A percentile compares a stretch with the other conserved stretches of the same genome.
phyloP scores from a whole-genome alignment of 2,329 filamentous ascomycete genomes.

The Neonectria punicea region DNA sequence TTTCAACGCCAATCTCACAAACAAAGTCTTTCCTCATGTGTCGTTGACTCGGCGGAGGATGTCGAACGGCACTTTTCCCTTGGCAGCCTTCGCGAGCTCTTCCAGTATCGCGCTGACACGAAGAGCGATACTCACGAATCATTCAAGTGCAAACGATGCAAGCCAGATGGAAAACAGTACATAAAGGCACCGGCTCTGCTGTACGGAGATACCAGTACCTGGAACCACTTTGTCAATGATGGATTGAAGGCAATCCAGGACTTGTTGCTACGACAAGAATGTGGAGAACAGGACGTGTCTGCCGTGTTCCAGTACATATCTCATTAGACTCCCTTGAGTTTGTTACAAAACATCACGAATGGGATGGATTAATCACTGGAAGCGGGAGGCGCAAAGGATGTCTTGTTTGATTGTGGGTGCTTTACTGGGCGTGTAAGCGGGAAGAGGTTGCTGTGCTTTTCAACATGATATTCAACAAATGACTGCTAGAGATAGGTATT shows the following conservation, averaged over 20 bases:
- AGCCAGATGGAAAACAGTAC: constrained; percentile 84
- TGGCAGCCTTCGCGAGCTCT: constrained; percentile 90
- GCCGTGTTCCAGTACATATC: constrained; percentile 99
- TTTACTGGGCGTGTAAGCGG: not conserved
- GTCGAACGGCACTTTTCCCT: constrained; percentile 96
- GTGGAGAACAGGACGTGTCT: constrained; percentile 80
- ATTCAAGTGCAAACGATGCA: constrained; percentile 97
- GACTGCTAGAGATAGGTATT: not conserved
- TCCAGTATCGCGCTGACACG: constrained; percentile 89
- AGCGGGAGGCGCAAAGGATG: not conserved
- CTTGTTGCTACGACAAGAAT: constrained; percentile 87
- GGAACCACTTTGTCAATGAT: constrained; percentile 95
- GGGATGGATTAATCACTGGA: not conserved
- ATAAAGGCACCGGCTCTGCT: constrained; percentile 95
- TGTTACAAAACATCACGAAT: not conserved
- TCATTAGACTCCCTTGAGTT: constrained; percentile 61
- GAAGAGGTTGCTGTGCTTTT: not conserved
- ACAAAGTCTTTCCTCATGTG: constrained; percentile 93
- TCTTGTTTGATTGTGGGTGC: not conserved
- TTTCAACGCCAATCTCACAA: constrained; percentile 99
- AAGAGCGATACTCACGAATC: constrained; percentile 96
- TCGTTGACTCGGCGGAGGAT: constrained; percentile 96
- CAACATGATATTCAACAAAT: not conserved
- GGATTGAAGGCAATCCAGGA: constrained; percentile 88
- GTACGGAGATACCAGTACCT: constrained; percentile 98